Percentiles rank a stretch among this genome's conserved stretches.
phyloP scores from a whole-genome alignment of 495 filamentous ascomycete species.

The Margaritispora aquatica region DNA sequence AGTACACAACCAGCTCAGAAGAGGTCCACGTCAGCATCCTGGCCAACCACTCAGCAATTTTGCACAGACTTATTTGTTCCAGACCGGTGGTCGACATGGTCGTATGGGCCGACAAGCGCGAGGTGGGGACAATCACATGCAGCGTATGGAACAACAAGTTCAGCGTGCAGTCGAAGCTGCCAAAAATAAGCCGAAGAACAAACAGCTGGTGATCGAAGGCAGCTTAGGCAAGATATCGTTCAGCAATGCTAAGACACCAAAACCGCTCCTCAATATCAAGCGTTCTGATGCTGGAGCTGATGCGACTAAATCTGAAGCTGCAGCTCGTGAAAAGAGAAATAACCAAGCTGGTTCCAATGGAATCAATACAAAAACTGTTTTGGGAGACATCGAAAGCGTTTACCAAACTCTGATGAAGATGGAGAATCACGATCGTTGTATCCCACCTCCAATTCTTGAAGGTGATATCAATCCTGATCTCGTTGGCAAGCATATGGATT shows the following conservation, averaged over 20 bases:
- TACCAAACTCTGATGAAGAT: slow-evolving; percentile 85
- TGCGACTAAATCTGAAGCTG: slow-evolving; percentile 13
- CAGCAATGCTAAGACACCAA: slow-evolving; percentile 95
- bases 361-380: slow-evolving; percentile 72
- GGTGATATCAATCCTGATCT: slow-evolving; percentile 56
- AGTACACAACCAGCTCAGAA: slow-evolving; percentile 89
- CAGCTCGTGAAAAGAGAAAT: slow-evolving; percentile 37
- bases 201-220: slow-evolving; percentile 97
- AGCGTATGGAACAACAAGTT: slow-evolving; percentile 98
- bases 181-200: slow-evolving; percentile 94
- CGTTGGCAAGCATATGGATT: slow-evolving; percentile 62
- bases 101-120: slow-evolving; percentile 63
- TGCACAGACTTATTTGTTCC: slow-evolving; percentile 94
- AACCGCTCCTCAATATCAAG: slow-evolving; percentile 92
- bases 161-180: slow-evolving; percentile 95
- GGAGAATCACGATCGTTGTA: slow-evolving; percentile 89
- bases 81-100: slow-evolving; percentile 75
- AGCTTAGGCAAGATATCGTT: slow-evolving; percentile 98
- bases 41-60: slow-evolving; percentile 91
- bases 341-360: slow-evolving; percentile 36
- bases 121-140: slow-evolving; percentile 91
- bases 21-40: slow-evolving; percentile 77
- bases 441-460: slow-evolving; percentile 60
- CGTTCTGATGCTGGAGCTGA: slow-evolving; percentile 65
- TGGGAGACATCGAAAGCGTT: slow-evolving; percentile 79